Base-by-base conservation (phyloP, 805 yeast species). In the Yamadazyma insecticola region DNA sequence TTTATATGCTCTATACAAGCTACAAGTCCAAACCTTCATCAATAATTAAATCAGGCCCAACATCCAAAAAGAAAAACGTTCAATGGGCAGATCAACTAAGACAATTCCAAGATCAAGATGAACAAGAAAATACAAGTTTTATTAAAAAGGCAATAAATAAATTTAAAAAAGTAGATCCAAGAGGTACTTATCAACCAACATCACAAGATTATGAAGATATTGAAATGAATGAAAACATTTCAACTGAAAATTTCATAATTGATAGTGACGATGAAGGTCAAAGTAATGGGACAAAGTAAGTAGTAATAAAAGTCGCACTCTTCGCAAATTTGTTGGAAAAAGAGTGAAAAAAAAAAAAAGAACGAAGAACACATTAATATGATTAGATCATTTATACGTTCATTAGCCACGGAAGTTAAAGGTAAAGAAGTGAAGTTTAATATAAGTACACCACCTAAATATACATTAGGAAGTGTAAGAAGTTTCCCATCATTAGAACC, bases 401-500 rank as follows among this genome's bases (percentile, higher is more conserved):
- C 39, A 14, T 44, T 57, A 40, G 61, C 63, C 28, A 56, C 61
- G 1, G 42, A 38, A 23, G 54, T 50, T 22, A 36, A 35, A 19
- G 22, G 27, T n/a, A 30, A 22, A 4, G 28, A 27, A 16, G 33
- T 37, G 6, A n/a, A n/a, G n/a, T 55, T 60, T 34, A 48, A 55
- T 21, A 35, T 55, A 17, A 47, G 50, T 14, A 40, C 45, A 25
- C 86, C 92, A 16, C 82, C 94, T 16, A 64, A 70, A 41, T 85
- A 75, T 47, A 85, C 89, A 0, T 63, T 90, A 38, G 76, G 94
- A 8, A 72, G 95, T 2, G 57, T 86, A 32, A 75, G 96, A 38
- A 56, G 79, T 18, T 92, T 92, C 59, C 98, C 99, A 21, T 81
- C 95, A 4, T 69, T 92, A 36, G 95, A 88, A 57, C 98, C 99